Evolutionary conservation across 495 filamentous ascomycete genomes (phyloP), one percentile per base, ranked within the genome.

Genomic region (Penicillium cinerascens): DNA sequence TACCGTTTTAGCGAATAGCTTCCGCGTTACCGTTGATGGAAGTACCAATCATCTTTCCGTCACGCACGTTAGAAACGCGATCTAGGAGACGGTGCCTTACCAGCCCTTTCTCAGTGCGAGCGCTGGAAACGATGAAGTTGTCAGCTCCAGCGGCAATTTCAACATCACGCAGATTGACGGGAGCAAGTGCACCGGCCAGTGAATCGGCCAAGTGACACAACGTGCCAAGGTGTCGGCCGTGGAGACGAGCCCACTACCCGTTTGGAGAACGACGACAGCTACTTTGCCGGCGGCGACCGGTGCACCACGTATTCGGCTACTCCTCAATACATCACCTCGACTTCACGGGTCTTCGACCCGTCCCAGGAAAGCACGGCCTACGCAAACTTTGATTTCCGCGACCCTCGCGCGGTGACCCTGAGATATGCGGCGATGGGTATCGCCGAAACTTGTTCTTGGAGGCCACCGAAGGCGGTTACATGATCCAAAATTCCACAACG

Each of bases 181-280:
- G 2, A 47, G 47, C 39, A 64, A 64, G 42, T 64, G 61, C 47
- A 54, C 54, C 4, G 44, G 43, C 10, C 58, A 64, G 41, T 47
- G 47, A 3, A 58, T 64, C 8, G 54, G 8, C 23, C 39, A 29
- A 11, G 49, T 61, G 3, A 23, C 35, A 2, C 42, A 49, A 23
- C 40, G 17, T 50, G 40, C 42, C 42, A 61, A 37, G 64, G 64
- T 22, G 64, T 66, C 18, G 61, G 64, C 20, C 61, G 64, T 26
- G 64, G 64, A 5, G 64, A 67, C 16, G 50, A 67, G 53, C 64
- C 61, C 4, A 59, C 59, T 6, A 61, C 58, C 6, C 16, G 27
- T 3, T 50, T 65, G 2, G 55, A 65, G 27, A 55, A 36, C n/a
- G 39, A 51, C n/a, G 41, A 55, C 15, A 62, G 59, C 44, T 61